A percentile compares a stretch with the other conserved stretches of the same genome.
These are phyloP conservation scores for Rhizopogon roseolus DNA, from an alignment of 768 basidiomycete species.

Conservation along the genomic window DNA sequence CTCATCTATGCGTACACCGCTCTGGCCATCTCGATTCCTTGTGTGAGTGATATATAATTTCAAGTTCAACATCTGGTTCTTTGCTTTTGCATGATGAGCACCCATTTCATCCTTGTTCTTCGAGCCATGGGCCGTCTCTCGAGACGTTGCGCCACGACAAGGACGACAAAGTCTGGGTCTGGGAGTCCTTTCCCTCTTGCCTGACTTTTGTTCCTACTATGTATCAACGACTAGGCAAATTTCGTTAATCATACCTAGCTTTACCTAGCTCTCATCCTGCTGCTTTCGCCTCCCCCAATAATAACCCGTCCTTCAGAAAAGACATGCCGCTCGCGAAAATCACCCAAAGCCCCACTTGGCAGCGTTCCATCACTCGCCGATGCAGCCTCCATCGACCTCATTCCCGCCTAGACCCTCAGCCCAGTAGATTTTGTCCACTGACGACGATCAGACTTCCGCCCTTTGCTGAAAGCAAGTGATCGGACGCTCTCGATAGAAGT, in stretches of 20 bases:
- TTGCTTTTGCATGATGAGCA: constrained; percentile 46
- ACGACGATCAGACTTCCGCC: too few species aligned
- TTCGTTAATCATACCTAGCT: constrained; percentile 39
- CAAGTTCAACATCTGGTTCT: neutral
- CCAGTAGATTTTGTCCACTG: too few species aligned
- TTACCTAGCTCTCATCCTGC: constrained; percentile 65
- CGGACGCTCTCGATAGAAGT: too few species aligned
- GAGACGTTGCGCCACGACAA: constrained; percentile 49
- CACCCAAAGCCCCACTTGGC: constrained; percentile 47
- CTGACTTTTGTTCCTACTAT: constrained; percentile 25
- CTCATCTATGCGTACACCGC: constrained; percentile 18
- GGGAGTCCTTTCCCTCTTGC: constrained; percentile 36
- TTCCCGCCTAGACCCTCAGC: constrained; percentile 95
- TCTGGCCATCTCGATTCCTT: constrained; percentile 16
- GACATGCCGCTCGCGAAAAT: constrained; percentile 56
- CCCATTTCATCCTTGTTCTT: constrained; percentile 92
- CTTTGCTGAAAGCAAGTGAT: too few species aligned
- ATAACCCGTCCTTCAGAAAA: constrained; percentile 62
- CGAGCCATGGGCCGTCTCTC: constrained; percentile 58
- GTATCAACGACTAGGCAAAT: neutral
- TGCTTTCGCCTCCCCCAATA: constrained; percentile 72
- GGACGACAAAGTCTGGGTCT: constrained; percentile 58
- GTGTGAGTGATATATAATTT: constrained; percentile 18
- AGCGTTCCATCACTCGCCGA: constrained; percentile 56
- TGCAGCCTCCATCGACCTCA: constrained; percentile 59